phyloP scores from a whole-genome alignment of 805 yeast species.

The Saccharomyces jurei region DNA sequence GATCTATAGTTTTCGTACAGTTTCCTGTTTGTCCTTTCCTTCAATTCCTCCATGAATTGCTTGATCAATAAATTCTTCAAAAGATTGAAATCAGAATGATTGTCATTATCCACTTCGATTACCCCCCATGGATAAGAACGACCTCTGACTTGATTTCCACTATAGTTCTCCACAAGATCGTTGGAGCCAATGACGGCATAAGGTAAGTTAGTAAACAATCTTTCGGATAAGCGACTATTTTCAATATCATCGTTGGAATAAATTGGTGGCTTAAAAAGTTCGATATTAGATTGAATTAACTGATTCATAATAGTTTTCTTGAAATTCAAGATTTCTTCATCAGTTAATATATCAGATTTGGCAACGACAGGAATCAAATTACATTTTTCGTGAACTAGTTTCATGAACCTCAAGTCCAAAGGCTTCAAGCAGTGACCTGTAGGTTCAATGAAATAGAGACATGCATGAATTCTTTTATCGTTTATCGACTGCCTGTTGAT shows the following conservation, averaged over 20 bases:
- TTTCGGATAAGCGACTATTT: conserved; percentile 54
- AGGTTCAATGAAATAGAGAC: conserved; percentile 91
- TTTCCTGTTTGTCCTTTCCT: conserved; percentile 68
- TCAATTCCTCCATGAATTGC: conserved; percentile 87
- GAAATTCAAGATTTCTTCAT: conserved; percentile 70
- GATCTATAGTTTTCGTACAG: conserved; percentile 88
- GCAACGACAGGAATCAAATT: conserved; percentile 93
- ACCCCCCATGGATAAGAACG: conserved; percentile 96
- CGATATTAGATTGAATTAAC: conserved; percentile 63
- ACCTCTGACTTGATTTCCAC: conserved; percentile 81
- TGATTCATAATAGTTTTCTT: conserved; percentile 74
- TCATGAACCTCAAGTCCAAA: conserved; percentile 82
- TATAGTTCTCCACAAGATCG: conserved; percentile 52
- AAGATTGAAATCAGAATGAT: conserved; percentile 84
- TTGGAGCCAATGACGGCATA: conserved; percentile 94
- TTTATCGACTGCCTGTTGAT: conserved; percentile 60
- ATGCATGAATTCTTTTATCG: conserved; percentile 88
- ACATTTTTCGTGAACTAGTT: conserved; percentile 79
- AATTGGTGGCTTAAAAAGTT: conserved; percentile 66
- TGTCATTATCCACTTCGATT: conserved; percentile 89
- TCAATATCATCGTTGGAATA: conserved; percentile 84
- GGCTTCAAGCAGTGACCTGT: conserved; percentile 91
- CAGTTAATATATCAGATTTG: conserved; percentile 86
- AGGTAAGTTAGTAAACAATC: conserved; percentile 67
- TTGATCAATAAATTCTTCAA: conserved; percentile 83